Evolutionary conservation across 2,329 filamentous ascomycete species (phyloP), one percentile per base, ranked within the genome.

Genomic region (Rutstroemia sp.): DNA sequence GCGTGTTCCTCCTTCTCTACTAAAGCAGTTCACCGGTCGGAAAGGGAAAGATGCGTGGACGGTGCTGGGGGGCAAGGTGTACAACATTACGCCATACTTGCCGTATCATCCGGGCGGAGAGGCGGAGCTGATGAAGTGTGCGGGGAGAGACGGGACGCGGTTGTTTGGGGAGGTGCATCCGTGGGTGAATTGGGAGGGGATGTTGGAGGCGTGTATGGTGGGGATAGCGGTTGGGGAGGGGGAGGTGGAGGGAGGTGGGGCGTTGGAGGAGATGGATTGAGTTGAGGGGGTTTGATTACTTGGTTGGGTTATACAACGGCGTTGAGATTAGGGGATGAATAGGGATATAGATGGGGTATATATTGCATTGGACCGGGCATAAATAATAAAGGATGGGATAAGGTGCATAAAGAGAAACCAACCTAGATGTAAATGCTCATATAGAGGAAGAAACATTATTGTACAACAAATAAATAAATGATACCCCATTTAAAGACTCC

Each of bases 21-120:
- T 99, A 12, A 87, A 86, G 69, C 73, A 76, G 41, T 85, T 90
- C 72, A 95, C 88, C 41, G 92, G 92, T 0, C 83, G 92, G 30
- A 88, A 87, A 68, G 90, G 90, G 8, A 85, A 81, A 60, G 89
- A 95, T 66, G 90, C 92, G 0, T 99, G 94, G 94, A 95, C 88
- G 59, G 88, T 84, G 1, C 86, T 95, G 59, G 87, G 90, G 59
- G 92, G 92, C 1, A 88, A 88, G 66, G 92, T 97, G 27, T 99
- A 97, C 74, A 97, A 97, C 67, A 86, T 99, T 57, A 87, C 86
- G 0, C 90, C 92, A 0, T 99, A 97, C 69, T 70, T 91, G 38
- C 85, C 88, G 1, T 99, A 91, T 69, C 94, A 99, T 70, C 94
- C 94, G 0, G 94, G 94, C 21, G 94, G 89, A 8, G 82, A 86